Evolutionary conservation across 129 eudicot species (phyloP).

Genomic region (Lactuca sativa): DNA sequence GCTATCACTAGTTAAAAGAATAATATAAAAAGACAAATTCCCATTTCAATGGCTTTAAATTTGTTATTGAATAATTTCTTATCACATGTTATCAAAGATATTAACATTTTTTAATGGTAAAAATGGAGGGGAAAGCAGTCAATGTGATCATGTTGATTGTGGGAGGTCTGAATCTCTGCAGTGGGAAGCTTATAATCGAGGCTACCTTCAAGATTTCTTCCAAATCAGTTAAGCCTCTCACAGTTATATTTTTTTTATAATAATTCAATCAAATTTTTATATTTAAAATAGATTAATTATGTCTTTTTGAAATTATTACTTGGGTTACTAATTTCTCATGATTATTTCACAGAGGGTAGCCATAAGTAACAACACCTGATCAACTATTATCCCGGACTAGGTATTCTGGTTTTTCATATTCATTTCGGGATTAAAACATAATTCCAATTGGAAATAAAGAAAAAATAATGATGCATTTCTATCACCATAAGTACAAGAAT

Average conservation of each 20-base stretch:
- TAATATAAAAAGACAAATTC: no score
- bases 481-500: not conserved
- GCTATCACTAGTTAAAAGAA: no score
- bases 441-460: not conserved
- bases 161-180: conserved; percentile 72
- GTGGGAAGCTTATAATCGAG: conserved; percentile 76
- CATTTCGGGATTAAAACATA: not conserved
- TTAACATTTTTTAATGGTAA: conserved; percentile 27
- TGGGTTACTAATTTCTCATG: not conserved
- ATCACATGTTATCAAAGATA: not conserved
- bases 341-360: conserved; percentile 40
- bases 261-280: not conserved
- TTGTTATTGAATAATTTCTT: not conserved
- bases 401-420: conserved; percentile 24
- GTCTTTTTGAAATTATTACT: not conserved
- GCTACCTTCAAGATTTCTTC: conserved; percentile 79
- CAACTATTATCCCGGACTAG: conserved; percentile 75
- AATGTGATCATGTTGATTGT: conserved; percentile 81
- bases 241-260: no score
- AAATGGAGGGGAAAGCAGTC: conserved; percentile 96
- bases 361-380: conserved; percentile 56
- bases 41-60: not conserved
- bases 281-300: not conserved
- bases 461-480: not conserved
- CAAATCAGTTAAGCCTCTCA: conserved; percentile 53